These are phyloP conservation scores for Lycium ferocissimum DNA, from an alignment of 257 asterid genomes.

Conservation along the genomic window DNA sequence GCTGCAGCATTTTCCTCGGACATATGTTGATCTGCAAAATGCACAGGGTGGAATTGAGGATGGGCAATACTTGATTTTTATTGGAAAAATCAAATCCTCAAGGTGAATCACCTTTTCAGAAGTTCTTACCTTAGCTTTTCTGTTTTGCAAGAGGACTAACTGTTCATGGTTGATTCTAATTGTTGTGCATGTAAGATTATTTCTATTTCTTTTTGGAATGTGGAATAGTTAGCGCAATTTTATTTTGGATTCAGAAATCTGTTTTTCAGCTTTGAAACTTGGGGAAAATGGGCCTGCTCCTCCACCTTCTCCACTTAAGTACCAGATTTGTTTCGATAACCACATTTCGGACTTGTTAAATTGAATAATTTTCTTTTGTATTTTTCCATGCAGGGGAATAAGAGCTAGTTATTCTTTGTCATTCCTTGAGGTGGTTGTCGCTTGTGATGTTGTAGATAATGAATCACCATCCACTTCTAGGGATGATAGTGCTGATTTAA, in stretches of 20 bases:
- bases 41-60: slow-evolving; percentile 84
- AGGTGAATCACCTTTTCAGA: slow-evolving; percentile 49
- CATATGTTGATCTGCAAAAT: slow-evolving; percentile 90
- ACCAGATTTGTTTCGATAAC: neutral
- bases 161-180: neutral
- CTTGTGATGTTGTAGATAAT: slow-evolving; percentile 72
- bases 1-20: slow-evolving; percentile 94
- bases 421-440: slow-evolving; percentile 85
- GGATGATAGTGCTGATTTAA: slow-evolving; percentile 42
- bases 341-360: neutral
- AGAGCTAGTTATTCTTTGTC: slow-evolving; percentile 80
- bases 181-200: neutral
- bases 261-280: neutral
- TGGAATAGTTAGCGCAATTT: neutral
- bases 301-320: neutral
- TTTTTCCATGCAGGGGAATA: slow-evolving; percentile 65
- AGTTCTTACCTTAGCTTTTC: slow-evolving; percentile 14
- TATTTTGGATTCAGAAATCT: neutral
- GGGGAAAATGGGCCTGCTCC: neutral
- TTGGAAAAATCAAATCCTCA: slow-evolving; percentile 81
- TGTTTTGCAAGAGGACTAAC: slow-evolving; percentile 7
- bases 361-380: slow-evolving; percentile 23
- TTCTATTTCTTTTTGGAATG: neutral
- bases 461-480: slow-evolving; percentile 37
- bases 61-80: slow-evolving; percentile 85